Evolutionary conservation across 2,329 filamentous ascomycete genomes (phyloP), one percentile per base, ranked within the genome.

Genomic region (Cordyceps cateniannulata): DNA sequence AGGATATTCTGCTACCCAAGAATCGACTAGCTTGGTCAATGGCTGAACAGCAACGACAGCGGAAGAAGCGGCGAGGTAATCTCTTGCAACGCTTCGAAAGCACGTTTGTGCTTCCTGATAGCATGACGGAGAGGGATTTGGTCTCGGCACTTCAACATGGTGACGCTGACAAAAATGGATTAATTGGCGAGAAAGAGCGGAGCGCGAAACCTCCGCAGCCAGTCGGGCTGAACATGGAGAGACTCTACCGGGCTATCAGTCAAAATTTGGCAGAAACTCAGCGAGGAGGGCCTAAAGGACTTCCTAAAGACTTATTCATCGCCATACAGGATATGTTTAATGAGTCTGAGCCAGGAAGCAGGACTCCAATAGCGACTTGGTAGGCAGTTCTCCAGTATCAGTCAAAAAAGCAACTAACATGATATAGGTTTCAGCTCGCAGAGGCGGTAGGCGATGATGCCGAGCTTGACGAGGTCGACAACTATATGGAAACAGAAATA

Each of bases 91-190:
- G 71, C 27, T 68, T 74, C 51, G 66, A 63, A 10, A 64, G 65
- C 5, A 64, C 69, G 1, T 76, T 77, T 61, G 69, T 76, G n/a
- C 64, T 76, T 14, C 74, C 75, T 1, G 75, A 77, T 52, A 66
- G 66, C 5, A 65, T 75, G 62, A 66, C 66, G 12, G 70, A 72
- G 6, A 63, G 64, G 1, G 65, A 69, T 5, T 45, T 72, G 18
- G 32, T 49, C 20, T 57, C 59, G n/a, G 60, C 25, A 20, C 9
- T 63, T 24, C 29, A 22, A n/a, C 25, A 22, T 24, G n/a, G 24
- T 16, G 14, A 18, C 3, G 8, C 18, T 14, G 29, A 10, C 10
- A n/a, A 48, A 32, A 29, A 54, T 27, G 64, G 68, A 14, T 50
- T 56, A 5, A 49, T 70, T 38, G 66, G 18, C 64, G 38, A 49